A percentile compares a stretch with the other conserved stretches of the same genome.
phyloP scores from a whole-genome alignment of 148 eudicot genomes.

The Vaccinium macrocarpon region DNA sequence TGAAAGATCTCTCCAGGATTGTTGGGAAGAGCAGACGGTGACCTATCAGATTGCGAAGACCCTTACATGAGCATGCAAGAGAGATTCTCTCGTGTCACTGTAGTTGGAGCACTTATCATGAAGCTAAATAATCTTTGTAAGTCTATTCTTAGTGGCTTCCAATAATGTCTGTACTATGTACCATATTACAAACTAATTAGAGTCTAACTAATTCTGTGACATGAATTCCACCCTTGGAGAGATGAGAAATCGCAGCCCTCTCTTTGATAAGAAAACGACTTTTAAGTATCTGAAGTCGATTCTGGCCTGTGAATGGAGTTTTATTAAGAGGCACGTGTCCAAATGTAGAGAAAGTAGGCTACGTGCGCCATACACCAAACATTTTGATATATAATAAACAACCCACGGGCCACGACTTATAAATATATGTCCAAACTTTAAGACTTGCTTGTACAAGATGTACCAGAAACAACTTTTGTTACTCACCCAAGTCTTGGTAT shows the following conservation, averaged over 20 bases:
- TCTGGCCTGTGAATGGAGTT: background rate
- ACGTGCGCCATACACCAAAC: background rate
- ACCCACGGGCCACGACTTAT: background rate
- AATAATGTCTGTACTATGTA: background rate
- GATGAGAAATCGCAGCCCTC: background rate
- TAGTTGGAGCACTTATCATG: background rate
- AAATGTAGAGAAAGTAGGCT: background rate
- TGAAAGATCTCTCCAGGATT: constrained; percentile 56
- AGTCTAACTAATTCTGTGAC: background rate
- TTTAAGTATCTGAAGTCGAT: background rate
- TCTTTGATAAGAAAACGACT: background rate
- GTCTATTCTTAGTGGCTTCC: background rate
- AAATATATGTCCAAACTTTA: background rate
- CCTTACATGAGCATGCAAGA: too few relatives aligned
- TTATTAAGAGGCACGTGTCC: background rate
- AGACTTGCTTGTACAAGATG: background rate
- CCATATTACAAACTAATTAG: background rate
- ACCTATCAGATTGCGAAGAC: constrained; percentile 39
- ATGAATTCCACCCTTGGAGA: background rate
- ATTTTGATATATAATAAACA: too few relatives aligned
- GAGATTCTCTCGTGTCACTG: background rate
- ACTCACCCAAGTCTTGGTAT: too few relatives aligned
- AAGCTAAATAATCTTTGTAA: background rate
- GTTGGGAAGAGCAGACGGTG: constrained; percentile 56
- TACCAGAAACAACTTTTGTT: background rate